Percentiles rank a stretch among this genome's conserved stretches.
Conservation (phyloP, 2,329 filamentous ascomycete genomes). For the Chrysosporium keratinophilum region DNA sequence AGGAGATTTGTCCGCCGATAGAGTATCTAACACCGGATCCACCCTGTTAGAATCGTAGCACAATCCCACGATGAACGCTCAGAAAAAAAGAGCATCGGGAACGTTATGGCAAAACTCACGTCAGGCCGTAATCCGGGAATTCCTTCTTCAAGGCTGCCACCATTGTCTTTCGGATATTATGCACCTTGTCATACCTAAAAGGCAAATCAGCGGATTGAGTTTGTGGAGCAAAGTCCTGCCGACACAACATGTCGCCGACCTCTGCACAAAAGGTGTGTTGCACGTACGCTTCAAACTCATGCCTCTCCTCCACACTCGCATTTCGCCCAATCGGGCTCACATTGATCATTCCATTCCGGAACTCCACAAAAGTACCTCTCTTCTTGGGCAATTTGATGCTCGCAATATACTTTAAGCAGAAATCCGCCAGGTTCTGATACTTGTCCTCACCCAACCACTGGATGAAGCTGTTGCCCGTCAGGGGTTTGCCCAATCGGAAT, state of each 20-base stretch:
- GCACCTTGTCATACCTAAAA: slow-evolving; percentile 59
- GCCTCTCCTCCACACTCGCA: slow-evolving; percentile 66
- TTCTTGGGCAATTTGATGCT: slow-evolving; percentile 53
- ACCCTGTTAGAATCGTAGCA: background rate
- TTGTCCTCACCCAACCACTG: slow-evolving; percentile 75
- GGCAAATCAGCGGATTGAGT: background rate
- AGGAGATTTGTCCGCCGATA: slow-evolving; percentile 95
- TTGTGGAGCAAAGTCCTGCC: background rate
- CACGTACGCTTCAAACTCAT: slow-evolving; percentile 59
- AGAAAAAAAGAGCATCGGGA: background rate
- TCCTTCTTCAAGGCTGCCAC: slow-evolving; percentile 65
- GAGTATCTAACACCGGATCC: slow-evolving; percentile 53
- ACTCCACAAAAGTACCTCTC: slow-evolving; percentile 58
- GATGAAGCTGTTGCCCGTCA: slow-evolving; percentile 80
- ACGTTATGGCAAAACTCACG: slow-evolving; percentile 45
- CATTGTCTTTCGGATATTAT: slow-evolving; percentile 66
- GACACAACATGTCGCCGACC: background rate
- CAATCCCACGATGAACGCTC: background rate
- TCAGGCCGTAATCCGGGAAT: slow-evolving; percentile 75
- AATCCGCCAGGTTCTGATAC: slow-evolving; percentile 53
- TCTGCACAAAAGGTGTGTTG: background rate
- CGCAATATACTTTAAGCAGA: slow-evolving; percentile 51
- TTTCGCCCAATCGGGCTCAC: slow-evolving; percentile 63
- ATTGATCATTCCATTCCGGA: slow-evolving; percentile 57
- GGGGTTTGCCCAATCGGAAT: slow-evolving; percentile 66